Percentiles rank a stretch among this genome's conserved stretches.
Conservation (phyloP, 192 early-diverging fungal genomes). For the Pilaira anomala region DNA sequence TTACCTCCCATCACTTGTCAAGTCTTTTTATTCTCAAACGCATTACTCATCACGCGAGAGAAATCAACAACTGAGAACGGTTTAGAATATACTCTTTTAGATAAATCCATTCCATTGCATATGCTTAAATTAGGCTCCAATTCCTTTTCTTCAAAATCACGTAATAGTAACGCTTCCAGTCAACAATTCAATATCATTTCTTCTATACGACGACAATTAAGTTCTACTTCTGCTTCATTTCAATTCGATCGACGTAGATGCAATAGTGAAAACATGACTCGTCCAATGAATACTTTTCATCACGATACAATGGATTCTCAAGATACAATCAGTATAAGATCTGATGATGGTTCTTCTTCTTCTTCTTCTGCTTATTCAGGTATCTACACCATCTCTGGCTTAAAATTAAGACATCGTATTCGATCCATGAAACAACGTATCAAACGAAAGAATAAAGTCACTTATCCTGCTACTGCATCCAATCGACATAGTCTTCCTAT, state of each 20-base stretch:
- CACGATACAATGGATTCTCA: too few species aligned
- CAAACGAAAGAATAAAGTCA: neutral
- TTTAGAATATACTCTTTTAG: neutral
- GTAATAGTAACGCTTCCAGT: neutral
- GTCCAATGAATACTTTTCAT: too few species aligned
- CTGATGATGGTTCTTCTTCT: neutral
- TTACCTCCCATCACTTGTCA: slow-evolving; percentile 5
- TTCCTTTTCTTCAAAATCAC: neutral
- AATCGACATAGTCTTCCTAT: too few species aligned
- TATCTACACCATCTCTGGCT: neutral
- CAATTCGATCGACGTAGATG: neutral
- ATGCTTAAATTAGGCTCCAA: slow-evolving; percentile 6
- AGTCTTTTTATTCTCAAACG: slow-evolving; percentile 11
- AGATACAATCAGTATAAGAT: too few species aligned
- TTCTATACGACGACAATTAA: slow-evolving; percentile 1
- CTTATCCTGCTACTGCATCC: too few species aligned
- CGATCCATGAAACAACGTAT: slow-evolving; percentile 8
- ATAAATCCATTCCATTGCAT: slow-evolving; percentile 11
- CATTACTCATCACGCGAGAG: slow-evolving; percentile 1
- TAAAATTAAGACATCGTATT: neutral
- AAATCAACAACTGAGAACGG: neutral
- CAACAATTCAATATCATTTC: slow-evolving; percentile 1
- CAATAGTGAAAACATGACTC: too few species aligned
- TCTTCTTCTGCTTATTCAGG: neutral
- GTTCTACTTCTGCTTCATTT: neutral